Base-by-base conservation (phyloP, 2,329 filamentous ascomycete species). In the Neocatenulostroma microsporum region DNA sequence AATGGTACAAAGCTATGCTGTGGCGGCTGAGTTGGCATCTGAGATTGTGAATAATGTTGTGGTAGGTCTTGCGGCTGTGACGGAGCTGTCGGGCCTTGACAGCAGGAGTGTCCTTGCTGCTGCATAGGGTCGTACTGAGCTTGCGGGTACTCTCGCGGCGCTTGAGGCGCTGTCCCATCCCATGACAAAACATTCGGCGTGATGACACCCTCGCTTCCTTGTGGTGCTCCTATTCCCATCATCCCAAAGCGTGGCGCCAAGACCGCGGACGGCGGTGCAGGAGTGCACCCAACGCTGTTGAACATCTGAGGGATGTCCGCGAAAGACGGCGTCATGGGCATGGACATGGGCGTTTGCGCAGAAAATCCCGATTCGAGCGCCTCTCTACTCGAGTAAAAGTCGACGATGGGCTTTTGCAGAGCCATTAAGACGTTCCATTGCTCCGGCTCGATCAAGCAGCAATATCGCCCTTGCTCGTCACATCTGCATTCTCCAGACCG, bases 381-480 rank as follows among this genome's bases (percentile, higher is more conserved):
- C 37, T 57, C 54, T 28, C 44, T 38, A 5, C 34, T 51, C 2
- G 49, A 34, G 24, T 40, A 55, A 41, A 58, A 58, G 12, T 52
- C 43, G 19, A 57, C 51, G 0, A 28, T 41, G 3, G 55, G 55
- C 39, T 55, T 56, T 31, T 52, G 41, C 27, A 55, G 31, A n/a
- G 44, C 28, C 29, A 54, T 42, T 29, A 58, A 31, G 3, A 40
- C 39, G n/a, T 45, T 43, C 56, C 56, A 58, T 19, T 58, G 51
- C 19, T 53, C 47, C 14, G 50, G 49, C 17, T 56, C 51, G 14
- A 58, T 41, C 18, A 56, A 28, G 39, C 55, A 57, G 44, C 56
- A 58, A 36, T 49, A 57, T 14, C 56, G 45, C 28, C 56, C 56
- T 34, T 57, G 53, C 21, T 57, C 55, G 34, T 57, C 55, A 38